phyloP scores from a whole-genome alignment of 768 basidiomycete species.

The Mycena rosella region DNA sequence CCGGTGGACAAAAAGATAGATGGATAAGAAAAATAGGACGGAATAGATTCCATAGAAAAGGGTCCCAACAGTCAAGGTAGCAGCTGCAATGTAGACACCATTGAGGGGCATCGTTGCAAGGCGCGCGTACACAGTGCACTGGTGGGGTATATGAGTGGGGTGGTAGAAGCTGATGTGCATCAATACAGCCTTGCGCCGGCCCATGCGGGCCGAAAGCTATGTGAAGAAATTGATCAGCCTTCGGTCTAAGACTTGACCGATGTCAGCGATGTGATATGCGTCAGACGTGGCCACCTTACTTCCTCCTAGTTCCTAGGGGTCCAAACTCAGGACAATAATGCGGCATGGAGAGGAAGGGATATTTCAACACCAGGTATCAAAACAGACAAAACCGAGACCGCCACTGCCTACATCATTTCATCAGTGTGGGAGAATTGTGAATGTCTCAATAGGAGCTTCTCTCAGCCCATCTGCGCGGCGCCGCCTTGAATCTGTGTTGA shows the following conservation, averaged over 20 bases:
- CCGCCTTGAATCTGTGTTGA: slow-evolving; percentile 21
- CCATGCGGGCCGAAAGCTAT: slow-evolving; percentile 4
- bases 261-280: slow-evolving; percentile 14
- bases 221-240: slow-evolving; percentile 16
- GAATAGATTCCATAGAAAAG: slow-evolving; percentile 27
- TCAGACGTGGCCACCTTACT: slow-evolving; percentile 14
- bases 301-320: slow-evolving; percentile 8
- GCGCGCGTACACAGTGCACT: slow-evolving; percentile 12
- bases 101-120: slow-evolving; percentile 16
- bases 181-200: slow-evolving; percentile 19
- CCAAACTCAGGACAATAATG: slow-evolving; percentile 11
- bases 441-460: slow-evolving; percentile 11
- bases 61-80: background rate
- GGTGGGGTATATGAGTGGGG: slow-evolving; percentile 16
- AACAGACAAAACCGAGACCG: slow-evolving; percentile 16
- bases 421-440: slow-evolving; percentile 18
- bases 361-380: slow-evolving; percentile 16
- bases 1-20: slow-evolving; percentile 19
- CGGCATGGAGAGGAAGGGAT: slow-evolving; percentile 19
- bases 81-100: slow-evolving; percentile 7
- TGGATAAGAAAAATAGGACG: slow-evolving; percentile 23
- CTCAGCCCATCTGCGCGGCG: slow-evolving; percentile 9
- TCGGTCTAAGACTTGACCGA: slow-evolving; percentile 22
- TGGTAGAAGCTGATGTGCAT: slow-evolving; percentile 13
- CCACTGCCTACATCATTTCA: slow-evolving; percentile 10